These are phyloP conservation scores for Globisporangium splendens DNA, from an alignment of 352 stramenopile genomes.

Conservation along the genomic window DNA sequence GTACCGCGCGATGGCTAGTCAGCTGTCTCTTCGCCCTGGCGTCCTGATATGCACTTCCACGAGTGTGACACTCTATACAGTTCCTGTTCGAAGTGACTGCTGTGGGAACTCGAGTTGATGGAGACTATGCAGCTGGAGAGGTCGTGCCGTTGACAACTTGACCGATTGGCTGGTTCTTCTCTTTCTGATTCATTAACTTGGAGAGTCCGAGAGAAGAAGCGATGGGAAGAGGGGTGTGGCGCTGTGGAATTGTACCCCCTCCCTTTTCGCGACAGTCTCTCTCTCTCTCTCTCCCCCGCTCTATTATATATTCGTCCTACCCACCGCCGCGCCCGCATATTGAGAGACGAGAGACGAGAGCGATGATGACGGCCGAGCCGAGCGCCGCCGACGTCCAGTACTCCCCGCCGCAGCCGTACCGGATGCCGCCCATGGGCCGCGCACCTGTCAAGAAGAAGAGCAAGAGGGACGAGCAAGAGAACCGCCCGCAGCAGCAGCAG, in stretches of 20 bases:
- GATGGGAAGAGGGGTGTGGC: not conserved
- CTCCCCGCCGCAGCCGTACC: slow-evolving; percentile 21
- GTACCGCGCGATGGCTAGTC: not conserved
- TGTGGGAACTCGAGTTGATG: not conserved
- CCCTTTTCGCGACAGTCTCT: not conserved
- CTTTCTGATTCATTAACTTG: slow-evolving; percentile 13
- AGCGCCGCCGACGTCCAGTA: slow-evolving; percentile 43
- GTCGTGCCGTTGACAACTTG: slow-evolving; percentile 14
- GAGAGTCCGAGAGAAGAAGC: slow-evolving; percentile 5
- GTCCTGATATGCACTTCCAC: slow-evolving; percentile 8
- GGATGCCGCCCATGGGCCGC: slow-evolving; percentile 4
- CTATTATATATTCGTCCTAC: too few relatives aligned
- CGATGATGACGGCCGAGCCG: slow-evolving; percentile 63
- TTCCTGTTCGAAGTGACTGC: not conserved
- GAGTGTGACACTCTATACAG: not conserved
- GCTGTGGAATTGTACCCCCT: slow-evolving; percentile 12
- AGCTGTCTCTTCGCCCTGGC: slow-evolving; percentile 9
- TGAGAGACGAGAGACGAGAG: slow-evolving; percentile 5
- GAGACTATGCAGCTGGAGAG: slow-evolving; percentile 7
- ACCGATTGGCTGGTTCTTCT: slow-evolving; percentile 16
- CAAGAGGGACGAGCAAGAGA: slow-evolving; percentile 17
- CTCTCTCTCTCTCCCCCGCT: not conserved
- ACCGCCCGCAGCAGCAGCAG: slow-evolving; percentile 9
- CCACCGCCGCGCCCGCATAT: too few relatives aligned
- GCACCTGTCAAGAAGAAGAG: slow-evolving; percentile 8